Evolutionary conservation across 495 filamentous ascomycete genomes (phyloP).

Genomic region (Lepidopterella palustris): DNA sequence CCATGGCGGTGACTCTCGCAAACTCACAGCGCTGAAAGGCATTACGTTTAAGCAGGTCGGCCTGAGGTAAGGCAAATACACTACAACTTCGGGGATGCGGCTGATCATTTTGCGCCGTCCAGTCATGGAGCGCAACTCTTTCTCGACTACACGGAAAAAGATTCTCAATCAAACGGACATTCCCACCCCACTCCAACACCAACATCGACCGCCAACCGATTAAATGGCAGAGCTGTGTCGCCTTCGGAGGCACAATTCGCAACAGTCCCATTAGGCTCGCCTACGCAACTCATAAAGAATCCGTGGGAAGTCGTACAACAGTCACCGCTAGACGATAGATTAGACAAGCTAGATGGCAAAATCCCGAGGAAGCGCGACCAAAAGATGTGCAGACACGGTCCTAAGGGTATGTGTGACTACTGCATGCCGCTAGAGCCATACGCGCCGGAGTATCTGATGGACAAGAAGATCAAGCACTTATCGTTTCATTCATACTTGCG

Average conservation of each 20-base stretch:
- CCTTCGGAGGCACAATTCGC: slow-evolving; percentile 61
- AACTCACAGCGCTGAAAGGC: slow-evolving; percentile 57
- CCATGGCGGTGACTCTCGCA: slow-evolving; percentile 64
- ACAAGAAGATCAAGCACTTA: slow-evolving; percentile 97
- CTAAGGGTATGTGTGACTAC: slow-evolving; percentile 98
- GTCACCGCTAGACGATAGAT: slow-evolving; percentile 71
- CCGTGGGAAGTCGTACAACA: slow-evolving; percentile 91
- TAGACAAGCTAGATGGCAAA: slow-evolving; percentile 91
- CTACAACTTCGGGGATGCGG: background rate
- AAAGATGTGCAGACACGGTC: slow-evolving; percentile 92
- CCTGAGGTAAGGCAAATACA: slow-evolving; percentile 49
- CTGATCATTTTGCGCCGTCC: background rate
- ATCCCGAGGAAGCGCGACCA: slow-evolving; percentile 67
- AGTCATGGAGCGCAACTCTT: slow-evolving; percentile 92
- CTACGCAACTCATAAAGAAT: slow-evolving; percentile 63
- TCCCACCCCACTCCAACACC: slow-evolving; percentile 32
- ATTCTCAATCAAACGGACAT: slow-evolving; percentile 46
- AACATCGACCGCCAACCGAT: slow-evolving; percentile 41
- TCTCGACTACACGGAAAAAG: slow-evolving; percentile 62
- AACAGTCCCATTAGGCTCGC: slow-evolving; percentile 49
- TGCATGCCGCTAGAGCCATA: slow-evolving; percentile 98
- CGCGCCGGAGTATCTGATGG: slow-evolving; percentile 72
- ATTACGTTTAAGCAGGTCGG: slow-evolving; percentile 65
- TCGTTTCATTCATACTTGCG: slow-evolving; percentile 93
- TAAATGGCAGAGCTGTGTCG: slow-evolving; percentile 74